These are phyloP conservation scores for Pseudevernia furfuracea DNA, from an alignment of 495 filamentous ascomycete species.

Conservation along the genomic window DNA sequence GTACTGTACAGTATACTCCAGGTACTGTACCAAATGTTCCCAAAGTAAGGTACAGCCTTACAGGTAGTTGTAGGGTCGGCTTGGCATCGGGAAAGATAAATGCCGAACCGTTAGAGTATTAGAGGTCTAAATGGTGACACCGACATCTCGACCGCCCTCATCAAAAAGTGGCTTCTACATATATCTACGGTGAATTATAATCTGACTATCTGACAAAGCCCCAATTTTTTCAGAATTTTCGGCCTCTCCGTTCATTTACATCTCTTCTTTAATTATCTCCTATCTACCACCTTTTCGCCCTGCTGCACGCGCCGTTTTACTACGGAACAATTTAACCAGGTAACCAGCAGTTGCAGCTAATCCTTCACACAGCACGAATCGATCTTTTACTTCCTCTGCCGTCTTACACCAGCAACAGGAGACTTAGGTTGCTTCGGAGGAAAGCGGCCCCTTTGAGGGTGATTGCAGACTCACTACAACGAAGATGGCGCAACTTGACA, in stretches of 20 bases:
- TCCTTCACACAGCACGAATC: neutral
- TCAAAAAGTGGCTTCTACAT: neutral
- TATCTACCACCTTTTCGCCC: neutral
- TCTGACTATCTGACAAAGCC: neutral
- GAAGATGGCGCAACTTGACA: conserved; percentile 91
- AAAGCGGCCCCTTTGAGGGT: neutral
- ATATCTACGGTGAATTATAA: too few relatives aligned
- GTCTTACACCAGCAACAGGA: neutral
- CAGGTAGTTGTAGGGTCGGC: too few relatives aligned
- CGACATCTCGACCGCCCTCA: neutral
- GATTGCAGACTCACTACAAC: neutral
- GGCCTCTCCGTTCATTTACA: neutral
- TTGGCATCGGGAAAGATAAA: neutral
- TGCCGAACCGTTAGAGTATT: neutral
- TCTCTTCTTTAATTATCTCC: neutral
- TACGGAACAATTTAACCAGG: too few relatives aligned
- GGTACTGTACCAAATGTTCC: neutral
- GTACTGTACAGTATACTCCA: too few relatives aligned
- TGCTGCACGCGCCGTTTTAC: too few relatives aligned
- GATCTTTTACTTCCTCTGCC: neutral
- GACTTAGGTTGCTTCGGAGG: neutral
- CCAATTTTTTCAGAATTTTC: neutral
- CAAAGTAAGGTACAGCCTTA: too few relatives aligned
- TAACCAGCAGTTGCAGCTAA: neutral
- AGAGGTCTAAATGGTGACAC: neutral